phyloP scores from a whole-genome alignment of 108 stramenopile genomes.

The Cyclotella baltica region DNA sequence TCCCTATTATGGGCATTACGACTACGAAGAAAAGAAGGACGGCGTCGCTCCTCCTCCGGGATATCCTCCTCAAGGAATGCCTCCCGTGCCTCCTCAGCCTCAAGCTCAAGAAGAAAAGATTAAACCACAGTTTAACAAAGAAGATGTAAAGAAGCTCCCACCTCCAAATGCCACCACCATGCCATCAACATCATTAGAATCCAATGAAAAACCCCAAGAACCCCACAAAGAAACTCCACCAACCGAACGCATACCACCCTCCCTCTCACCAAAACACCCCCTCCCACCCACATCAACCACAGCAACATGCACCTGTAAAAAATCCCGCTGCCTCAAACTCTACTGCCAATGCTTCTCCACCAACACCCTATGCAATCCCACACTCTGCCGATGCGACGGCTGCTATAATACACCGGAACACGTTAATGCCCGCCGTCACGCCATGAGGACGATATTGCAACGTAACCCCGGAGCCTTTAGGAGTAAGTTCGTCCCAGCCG shows the following conservation, averaged over 20 bases:
- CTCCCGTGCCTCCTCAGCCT: background rate
- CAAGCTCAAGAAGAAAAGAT: background rate
- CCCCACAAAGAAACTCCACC: background rate
- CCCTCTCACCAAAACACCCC: background rate
- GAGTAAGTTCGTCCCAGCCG: conserved; percentile 74
- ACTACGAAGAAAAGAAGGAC: background rate
- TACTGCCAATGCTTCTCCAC: conserved; percentile 98
- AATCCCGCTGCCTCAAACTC: conserved; percentile 95
- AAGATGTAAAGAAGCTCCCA: background rate
- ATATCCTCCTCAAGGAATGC: background rate
- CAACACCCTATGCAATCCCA: conserved; percentile 65
- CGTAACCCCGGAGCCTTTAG: conserved; percentile 93
- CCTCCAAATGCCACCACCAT: background rate
- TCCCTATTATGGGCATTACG: too few relatives aligned
- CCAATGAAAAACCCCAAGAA: too few relatives aligned
- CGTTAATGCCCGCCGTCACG: conserved; percentile 71
- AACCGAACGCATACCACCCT: background rate
- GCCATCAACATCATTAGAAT: background rate
- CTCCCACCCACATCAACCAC: conserved; percentile 2
- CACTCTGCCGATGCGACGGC: conserved; percentile 70
- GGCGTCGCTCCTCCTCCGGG: background rate
- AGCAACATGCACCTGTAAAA: conserved; percentile 95
- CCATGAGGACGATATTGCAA: conserved; percentile 80
- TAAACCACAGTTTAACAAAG: conserved; percentile 11
- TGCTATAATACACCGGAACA: conserved; percentile 77